These are phyloP conservation scores for Aegilops longissima DNA, from an alignment of 176 grass and related monocot species.

Conservation along the genomic window DNA sequence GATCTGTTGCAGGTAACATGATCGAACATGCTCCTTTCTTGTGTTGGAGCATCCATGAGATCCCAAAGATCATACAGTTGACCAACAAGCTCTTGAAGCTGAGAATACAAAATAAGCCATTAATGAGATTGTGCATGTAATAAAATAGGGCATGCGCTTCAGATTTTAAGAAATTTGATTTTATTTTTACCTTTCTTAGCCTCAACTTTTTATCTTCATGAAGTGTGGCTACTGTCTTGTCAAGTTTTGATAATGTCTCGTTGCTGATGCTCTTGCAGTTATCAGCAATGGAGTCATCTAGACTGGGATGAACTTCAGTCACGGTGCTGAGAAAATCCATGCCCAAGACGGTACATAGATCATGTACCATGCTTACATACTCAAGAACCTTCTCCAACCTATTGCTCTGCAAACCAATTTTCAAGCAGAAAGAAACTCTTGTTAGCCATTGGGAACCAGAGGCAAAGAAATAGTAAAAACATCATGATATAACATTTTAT, in stretches of 20 bases:
- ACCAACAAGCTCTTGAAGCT: constrained; percentile 96
- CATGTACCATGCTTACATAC: constrained; percentile 84
- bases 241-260: constrained; percentile 88
- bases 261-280: constrained; percentile 89
- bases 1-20: constrained; percentile 93
- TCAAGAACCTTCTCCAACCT: constrained; percentile 92
- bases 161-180: neutral
- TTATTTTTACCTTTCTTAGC: constrained; percentile 87
- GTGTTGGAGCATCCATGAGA: constrained; percentile 89
- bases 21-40: constrained; percentile 83
- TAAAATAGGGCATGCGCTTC: neutral
- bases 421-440: neutral
- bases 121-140: constrained; percentile 16
- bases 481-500: neutral
- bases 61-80: constrained; percentile 99
- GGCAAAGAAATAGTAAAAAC: neutral
- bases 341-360: constrained; percentile 91
- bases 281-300: constrained; percentile 71
- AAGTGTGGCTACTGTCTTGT: constrained; percentile 73
- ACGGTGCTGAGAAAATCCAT: constrained; percentile 90
- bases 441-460: neutral
- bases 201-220: constrained; percentile 88
- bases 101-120: constrained; percentile 10
- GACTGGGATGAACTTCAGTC: constrained; percentile 89
- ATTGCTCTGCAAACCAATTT: constrained; percentile 61